phyloP scores from a whole-genome alignment of 169 alveolate species.

The Plasmodium vinckei region DNA sequence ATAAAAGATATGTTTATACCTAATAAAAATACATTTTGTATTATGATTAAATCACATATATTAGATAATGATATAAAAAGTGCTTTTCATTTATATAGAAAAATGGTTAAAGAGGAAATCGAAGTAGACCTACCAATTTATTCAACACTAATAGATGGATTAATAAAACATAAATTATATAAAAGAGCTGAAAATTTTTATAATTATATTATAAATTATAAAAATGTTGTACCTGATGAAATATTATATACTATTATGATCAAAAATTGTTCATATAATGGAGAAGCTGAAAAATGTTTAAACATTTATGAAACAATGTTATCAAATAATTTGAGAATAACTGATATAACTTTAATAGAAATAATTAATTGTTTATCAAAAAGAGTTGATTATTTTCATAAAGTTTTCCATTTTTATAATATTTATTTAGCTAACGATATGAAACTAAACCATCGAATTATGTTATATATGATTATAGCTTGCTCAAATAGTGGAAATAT shows the following conservation, averaged over 20 bases:
- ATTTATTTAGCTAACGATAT: slow-evolving; percentile 85
- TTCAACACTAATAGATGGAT: slow-evolving; percentile 87
- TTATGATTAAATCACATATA: slow-evolving; percentile 85
- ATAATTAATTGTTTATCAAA: slow-evolving; percentile 81
- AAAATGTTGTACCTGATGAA: slow-evolving; percentile 88
- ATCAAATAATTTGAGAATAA: slow-evolving; percentile 78
- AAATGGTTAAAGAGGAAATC: slow-evolving; percentile 87
- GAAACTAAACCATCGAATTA: slow-evolving; percentile 74
- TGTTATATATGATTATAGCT: slow-evolving; percentile 77
- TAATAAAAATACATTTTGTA: slow-evolving; percentile 82
- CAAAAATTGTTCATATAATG: slow-evolving; percentile 80
- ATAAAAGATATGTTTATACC: slow-evolving; percentile 83
- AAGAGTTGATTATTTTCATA: slow-evolving; percentile 77
- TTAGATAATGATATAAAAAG: slow-evolving; percentile 80
- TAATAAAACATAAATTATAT: slow-evolving; percentile 75
- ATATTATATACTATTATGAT: slow-evolving; percentile 89
- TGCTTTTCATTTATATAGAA: slow-evolving; percentile 85
- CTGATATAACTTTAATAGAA: slow-evolving; percentile 86
- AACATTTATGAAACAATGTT: slow-evolving; percentile 86
- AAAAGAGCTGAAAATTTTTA: slow-evolving; percentile 87
- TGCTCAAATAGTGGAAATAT: slow-evolving; percentile 82
- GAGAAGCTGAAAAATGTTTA: slow-evolving; percentile 88
- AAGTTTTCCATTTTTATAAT: slow-evolving; percentile 86
- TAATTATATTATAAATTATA: slow-evolving; percentile 86
- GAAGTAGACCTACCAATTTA: slow-evolving; percentile 82